Conservation (phyloP, 768 basidiomycete species). For the Auriscalpium vulgare region DNA sequence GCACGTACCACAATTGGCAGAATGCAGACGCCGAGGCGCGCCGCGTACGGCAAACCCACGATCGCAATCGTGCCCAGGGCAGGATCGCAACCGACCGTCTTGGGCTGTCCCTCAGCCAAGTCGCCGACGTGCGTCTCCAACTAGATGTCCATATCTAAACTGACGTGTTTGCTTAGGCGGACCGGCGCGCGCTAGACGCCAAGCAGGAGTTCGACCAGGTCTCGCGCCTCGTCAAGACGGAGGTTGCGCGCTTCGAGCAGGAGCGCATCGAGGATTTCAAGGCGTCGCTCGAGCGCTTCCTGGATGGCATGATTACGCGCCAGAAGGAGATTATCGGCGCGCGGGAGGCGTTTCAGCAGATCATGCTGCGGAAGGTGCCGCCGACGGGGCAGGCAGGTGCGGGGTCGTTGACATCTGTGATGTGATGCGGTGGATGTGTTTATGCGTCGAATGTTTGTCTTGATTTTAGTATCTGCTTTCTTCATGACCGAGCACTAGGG, state of each 20-base stretch:
- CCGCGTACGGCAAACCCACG: conserved; percentile 68
- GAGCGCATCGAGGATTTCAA: conserved; percentile 95
- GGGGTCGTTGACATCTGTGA: background rate
- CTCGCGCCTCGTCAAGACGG: conserved; percentile 81
- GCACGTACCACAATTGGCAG: conserved; percentile 78
- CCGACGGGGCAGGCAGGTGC: background rate
- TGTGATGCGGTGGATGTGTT: no score
- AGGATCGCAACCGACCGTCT: conserved; percentile 61
- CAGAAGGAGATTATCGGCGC: conserved; percentile 60
- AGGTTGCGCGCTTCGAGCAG: conserved; percentile 85
- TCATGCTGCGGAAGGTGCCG: conserved; percentile 12
- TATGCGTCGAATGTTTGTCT: no score
- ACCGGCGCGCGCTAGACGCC: conserved; percentile 73
- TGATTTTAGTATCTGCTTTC: no score
- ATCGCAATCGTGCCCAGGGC: conserved; percentile 75
- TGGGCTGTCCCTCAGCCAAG: conserved; percentile 65
- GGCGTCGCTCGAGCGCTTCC: conserved; percentile 67
- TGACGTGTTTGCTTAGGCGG: conserved; percentile 47
- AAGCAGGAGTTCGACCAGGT: conserved; percentile 87
- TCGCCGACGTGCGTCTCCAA: conserved; percentile 59
- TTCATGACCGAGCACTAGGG: no score
- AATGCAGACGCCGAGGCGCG: conserved; percentile 65
- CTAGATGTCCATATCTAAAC: background rate
- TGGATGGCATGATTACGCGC: conserved; percentile 78
- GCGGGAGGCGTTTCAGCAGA: conserved; percentile 13